These are phyloP conservation scores for Chenopodium album DNA, from an alignment of 148 eudicot genomes.

Conservation along the genomic window DNA sequence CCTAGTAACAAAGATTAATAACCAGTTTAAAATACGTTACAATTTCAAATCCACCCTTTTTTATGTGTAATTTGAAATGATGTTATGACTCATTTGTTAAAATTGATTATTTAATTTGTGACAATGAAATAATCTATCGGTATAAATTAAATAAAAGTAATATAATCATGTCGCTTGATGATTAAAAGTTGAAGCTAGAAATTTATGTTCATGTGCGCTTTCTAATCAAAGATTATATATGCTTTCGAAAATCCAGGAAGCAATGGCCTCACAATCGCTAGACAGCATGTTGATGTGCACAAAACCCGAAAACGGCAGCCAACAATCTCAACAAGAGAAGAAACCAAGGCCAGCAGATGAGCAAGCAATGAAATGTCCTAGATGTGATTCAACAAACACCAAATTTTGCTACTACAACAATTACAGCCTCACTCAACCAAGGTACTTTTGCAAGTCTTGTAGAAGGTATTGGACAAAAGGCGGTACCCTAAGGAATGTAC, in stretches of 20 bases:
- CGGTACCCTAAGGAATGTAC: constrained; percentile 82
- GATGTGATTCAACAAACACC: constrained; percentile 84
- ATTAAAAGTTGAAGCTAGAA: not conserved
- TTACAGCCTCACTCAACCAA: constrained; percentile 83
- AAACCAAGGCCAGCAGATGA: constrained; percentile 64
- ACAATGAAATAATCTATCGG: too few relatives aligned
- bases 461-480: constrained; percentile 96
- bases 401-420: constrained; percentile 95
- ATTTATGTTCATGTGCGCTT: not conserved
- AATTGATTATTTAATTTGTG: too few relatives aligned
- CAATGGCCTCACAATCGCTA: constrained; percentile 40
- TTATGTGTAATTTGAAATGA: too few relatives aligned
- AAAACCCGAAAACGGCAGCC: constrained; percentile 20
- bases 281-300: constrained; percentile 73
- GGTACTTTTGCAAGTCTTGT: constrained; percentile 78
- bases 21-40: too few relatives aligned
- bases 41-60: too few relatives aligned
- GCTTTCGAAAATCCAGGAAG: constrained; percentile 28
- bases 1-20: too few relatives aligned
- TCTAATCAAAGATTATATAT: not conserved
- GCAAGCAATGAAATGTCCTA: constrained; percentile 71
- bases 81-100: too few relatives aligned
- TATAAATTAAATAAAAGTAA: too few relatives aligned
- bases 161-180: too few relatives aligned
- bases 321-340: constrained; percentile 44